Evolutionary conservation across 176 grass and related monocot species (phyloP).

Genomic region (Avena atlantica): DNA sequence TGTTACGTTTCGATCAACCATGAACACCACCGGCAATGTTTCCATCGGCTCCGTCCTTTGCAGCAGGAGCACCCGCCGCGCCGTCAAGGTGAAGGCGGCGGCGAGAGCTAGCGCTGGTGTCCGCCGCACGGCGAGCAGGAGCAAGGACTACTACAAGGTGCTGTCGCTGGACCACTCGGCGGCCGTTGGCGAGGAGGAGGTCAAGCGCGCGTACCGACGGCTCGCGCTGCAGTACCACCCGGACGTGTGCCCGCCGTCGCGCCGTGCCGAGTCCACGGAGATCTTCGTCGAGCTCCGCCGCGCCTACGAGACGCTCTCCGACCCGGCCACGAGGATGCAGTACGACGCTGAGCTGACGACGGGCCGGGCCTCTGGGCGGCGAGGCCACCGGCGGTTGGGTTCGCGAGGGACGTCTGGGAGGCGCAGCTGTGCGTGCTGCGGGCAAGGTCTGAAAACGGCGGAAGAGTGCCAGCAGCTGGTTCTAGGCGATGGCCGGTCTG

Average conservation of each 20-base stretch:
- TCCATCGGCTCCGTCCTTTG: neutral
- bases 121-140: neutral
- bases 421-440: conserved; percentile 51
- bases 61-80: neutral
- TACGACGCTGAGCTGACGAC: conserved; percentile 60
- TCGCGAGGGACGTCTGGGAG: conserved; percentile 60
- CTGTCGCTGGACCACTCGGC: conserved; percentile 56
- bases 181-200: conserved; percentile 54
- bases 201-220: conserved; percentile 80
- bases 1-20: neutral
- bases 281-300: conserved; percentile 72
- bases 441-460: conserved; percentile 36
- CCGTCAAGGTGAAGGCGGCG: conserved; percentile 14
- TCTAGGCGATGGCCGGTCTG: neutral
- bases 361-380: neutral
- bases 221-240: conserved; percentile 75
- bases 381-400: neutral
- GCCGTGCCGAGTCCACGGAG: conserved; percentile 54
- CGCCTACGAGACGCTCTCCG: conserved; percentile 78
- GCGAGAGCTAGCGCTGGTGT: fast-evolving
- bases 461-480: conserved; percentile 31
- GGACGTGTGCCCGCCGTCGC: conserved; percentile 63
- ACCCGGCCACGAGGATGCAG: conserved; percentile 52
- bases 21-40: neutral
- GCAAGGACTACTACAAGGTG: conserved; percentile 58